Evolutionary conservation across 805 yeast genomes (phyloP), one percentile per base, ranked within the genome.

Genomic region (Metschnikowia gruessii): DNA sequence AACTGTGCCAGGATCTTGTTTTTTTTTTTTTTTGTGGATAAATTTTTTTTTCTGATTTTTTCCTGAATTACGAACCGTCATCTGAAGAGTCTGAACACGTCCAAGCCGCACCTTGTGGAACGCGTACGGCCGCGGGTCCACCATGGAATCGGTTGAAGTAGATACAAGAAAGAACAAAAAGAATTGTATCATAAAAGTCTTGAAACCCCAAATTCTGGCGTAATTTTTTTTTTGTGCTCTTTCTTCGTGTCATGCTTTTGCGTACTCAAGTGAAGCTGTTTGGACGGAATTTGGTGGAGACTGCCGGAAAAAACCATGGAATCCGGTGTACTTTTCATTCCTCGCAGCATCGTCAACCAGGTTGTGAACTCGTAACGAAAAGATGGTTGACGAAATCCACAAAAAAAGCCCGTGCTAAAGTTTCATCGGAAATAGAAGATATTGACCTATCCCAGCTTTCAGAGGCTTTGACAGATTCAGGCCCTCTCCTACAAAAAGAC

Each of bases 81-180:
- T n/a, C n/a, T n/a, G n/a, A n/a, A n/a, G n/a, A n/a, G n/a, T 17
- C 24, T 11, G 24, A 17, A 15, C 42, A 30, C 29, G 24, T 19
- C 42, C 44, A 19, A 11, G 34, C 16, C 39, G 34, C 34, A 19
- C 17, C 4, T 30, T 29, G 38, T 33, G 28, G 44, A 10, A 41
- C 44, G 44, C 44, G 44, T 41, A 33, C 9, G 34, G 39, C 16
- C 29, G 33, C 43, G 31, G 28, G 33, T 36, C 22, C 22, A 33
- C 36, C 36, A 16, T 12, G 19, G 8, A 3, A 17, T 17, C 12
- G 17, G 22, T 33, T 17, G 15, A 33, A 5, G 19, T 33, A 15
- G 22, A 33, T 33, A 7, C 36, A 26, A 6, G 9, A 8, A 6
- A 26, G 12, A 26, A 26, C 12, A 3, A 26, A 26, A 26, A 26